Percentiles rank a stretch among this genome's conserved stretches.
phyloP scores from a whole-genome alignment of 495 filamentous ascomycete genomes.

The Aspergillus campestris region DNA sequence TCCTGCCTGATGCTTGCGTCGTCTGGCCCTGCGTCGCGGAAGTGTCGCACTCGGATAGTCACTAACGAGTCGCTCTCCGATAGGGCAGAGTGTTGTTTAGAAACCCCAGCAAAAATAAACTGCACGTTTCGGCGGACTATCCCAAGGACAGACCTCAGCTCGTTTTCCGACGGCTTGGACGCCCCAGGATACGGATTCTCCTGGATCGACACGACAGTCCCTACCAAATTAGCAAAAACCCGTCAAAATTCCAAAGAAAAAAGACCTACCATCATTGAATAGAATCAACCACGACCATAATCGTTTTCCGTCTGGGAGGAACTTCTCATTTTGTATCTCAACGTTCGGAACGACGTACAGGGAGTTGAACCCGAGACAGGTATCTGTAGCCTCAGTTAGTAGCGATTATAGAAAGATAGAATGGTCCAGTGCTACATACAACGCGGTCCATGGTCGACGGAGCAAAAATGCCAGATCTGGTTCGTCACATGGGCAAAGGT shows the following conservation, averaged over 20 bases:
- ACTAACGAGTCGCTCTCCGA: slow-evolving; percentile 40
- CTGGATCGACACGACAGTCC: slow-evolving; percentile 70
- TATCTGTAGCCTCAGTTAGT: slow-evolving; percentile 37
- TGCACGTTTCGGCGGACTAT: slow-evolving; percentile 59
- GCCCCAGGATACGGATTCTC: slow-evolving; percentile 54
- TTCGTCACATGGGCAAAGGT: slow-evolving; percentile 43
- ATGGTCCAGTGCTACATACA: slow-evolving; percentile 27
- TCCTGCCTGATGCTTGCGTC: slow-evolving; percentile 36
- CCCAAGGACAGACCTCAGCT: slow-evolving; percentile 33
- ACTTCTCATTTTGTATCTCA: slow-evolving; percentile 28
- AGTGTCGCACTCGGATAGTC: slow-evolving; percentile 43
- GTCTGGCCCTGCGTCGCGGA: slow-evolving; percentile 21
- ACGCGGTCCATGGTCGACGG: slow-evolving; percentile 49
- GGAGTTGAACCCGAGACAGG: slow-evolving; percentile 78
- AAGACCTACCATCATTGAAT: slow-evolving; percentile 62
- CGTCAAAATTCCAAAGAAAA: neutral
- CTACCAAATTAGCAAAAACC: slow-evolving; percentile 12
- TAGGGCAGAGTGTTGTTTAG: slow-evolving; percentile 33
- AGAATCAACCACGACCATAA: slow-evolving; percentile 78
- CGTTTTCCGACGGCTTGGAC: slow-evolving; percentile 19
- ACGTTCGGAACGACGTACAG: slow-evolving; percentile 49
- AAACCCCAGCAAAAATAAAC: slow-evolving; percentile 65
- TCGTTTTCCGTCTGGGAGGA: slow-evolving; percentile 51
- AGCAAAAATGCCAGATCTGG: slow-evolving; percentile 59
- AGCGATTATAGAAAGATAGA: neutral